Percentiles rank a stretch among this genome's conserved stretches.
phyloP scores from a whole-genome alignment of 2,329 filamentous ascomycete genomes.

The Penicillium brasilianum region DNA sequence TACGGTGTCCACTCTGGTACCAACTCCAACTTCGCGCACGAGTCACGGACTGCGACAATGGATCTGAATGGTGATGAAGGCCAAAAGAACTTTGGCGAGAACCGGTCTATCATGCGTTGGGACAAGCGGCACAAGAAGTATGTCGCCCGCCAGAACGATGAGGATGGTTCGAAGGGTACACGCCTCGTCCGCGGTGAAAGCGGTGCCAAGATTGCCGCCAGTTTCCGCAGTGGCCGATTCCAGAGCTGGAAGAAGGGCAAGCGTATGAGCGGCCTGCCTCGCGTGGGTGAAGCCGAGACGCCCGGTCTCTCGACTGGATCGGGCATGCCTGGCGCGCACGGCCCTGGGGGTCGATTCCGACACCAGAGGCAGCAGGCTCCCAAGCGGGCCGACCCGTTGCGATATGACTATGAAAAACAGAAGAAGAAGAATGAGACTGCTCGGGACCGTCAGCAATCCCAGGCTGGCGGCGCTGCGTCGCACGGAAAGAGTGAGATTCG shows the following conservation, averaged over 20 bases:
- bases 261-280: conserved; percentile 76
- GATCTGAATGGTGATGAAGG: conserved; percentile 90
- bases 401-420: conserved; percentile 86
- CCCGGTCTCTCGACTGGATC: conserved; percentile 36
- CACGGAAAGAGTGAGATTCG: conserved; percentile 80
- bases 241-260: conserved; percentile 90
- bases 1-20: conserved; percentile 90
- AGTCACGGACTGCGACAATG: conserved; percentile 87
- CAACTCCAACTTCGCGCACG: conserved; percentile 79
- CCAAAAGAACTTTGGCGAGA: conserved; percentile 75
- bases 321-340: conserved; percentile 33
- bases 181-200: conserved; percentile 84
- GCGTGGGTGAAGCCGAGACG: conserved; percentile 79
- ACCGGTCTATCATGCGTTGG: conserved; percentile 83
- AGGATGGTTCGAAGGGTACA: conserved; percentile 81
- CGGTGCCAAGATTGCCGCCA: conserved; percentile 93
- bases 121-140: conserved; percentile 98
- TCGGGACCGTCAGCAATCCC: conserved; percentile 65
- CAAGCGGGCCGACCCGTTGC: conserved; percentile 89
- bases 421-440: conserved; percentile 90
- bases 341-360: conserved; percentile 68
- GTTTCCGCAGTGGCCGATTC: conserved; percentile 91
- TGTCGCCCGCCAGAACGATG: conserved; percentile 87
- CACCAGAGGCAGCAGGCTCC: conserved; percentile 88
- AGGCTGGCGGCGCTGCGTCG: conserved; percentile 49